phyloP scores from a whole-genome alignment of 2,329 filamentous ascomycete species.

The Blastomyces parvus region DNA sequence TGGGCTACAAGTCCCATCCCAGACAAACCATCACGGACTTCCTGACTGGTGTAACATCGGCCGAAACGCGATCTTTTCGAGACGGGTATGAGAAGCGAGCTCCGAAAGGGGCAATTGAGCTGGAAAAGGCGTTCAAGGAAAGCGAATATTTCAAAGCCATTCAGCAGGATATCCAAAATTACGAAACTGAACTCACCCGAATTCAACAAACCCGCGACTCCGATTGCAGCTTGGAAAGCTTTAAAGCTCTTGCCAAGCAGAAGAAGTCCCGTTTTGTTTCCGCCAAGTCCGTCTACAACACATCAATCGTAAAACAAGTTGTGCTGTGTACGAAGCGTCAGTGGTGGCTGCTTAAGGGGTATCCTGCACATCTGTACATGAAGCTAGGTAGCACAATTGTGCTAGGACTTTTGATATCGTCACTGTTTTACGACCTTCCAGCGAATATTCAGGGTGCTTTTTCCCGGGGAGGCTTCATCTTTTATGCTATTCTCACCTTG shows the following conservation, averaged over 20 bases:
- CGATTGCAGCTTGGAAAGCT: slow-evolving; percentile 31
- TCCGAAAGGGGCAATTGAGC: slow-evolving; percentile 56
- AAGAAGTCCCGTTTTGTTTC: slow-evolving; percentile 44
- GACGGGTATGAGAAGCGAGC: slow-evolving; percentile 52
- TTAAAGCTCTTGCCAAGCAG: slow-evolving; percentile 52
- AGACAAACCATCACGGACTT: slow-evolving; percentile 63
- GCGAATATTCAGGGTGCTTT: slow-evolving; percentile 49
- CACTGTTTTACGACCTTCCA: slow-evolving; percentile 59
- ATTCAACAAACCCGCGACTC: slow-evolving; percentile 33
- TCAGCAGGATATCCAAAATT: slow-evolving; percentile 49
- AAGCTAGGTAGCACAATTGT: slow-evolving; percentile 64
- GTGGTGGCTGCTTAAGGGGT: slow-evolving; percentile 63
- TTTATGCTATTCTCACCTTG: slow-evolving; percentile 54
- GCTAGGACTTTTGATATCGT: slow-evolving; percentile 61
- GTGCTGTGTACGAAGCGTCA: slow-evolving; percentile 51
- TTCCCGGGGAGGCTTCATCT: slow-evolving; percentile 49
- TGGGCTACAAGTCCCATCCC: slow-evolving; percentile 50
- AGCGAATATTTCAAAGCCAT: slow-evolving; percentile 51
- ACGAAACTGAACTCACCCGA: slow-evolving; percentile 43
- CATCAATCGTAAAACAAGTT: slow-evolving; percentile 61
- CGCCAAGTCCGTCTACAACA: slow-evolving; percentile 61
- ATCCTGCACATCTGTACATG: slow-evolving; percentile 59
- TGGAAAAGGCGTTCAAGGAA: slow-evolving; percentile 55
- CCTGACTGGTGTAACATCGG: slow-evolving; percentile 53
- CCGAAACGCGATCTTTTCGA: slow-evolving; percentile 54